Conservation (phyloP, 2,329 filamentous ascomycete species). For the Fusarium lateritium region DNA sequence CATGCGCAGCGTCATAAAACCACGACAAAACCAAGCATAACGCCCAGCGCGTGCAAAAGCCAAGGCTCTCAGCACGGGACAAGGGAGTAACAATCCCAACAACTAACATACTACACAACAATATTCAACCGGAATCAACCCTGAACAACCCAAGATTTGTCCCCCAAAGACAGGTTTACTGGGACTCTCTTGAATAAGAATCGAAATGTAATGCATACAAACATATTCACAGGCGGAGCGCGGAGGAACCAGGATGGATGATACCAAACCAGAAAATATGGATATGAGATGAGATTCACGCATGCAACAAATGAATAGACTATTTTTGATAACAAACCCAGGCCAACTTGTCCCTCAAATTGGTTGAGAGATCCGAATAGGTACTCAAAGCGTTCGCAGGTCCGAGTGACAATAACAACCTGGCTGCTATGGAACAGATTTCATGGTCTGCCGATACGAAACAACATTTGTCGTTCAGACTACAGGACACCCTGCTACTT, state of each 20-base stretch:
- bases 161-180: background rate
- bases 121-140: background rate
- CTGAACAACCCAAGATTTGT: slow-evolving; percentile 3
- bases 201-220: slow-evolving; percentile 17
- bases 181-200: slow-evolving; percentile 23
- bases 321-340: slow-evolving; percentile 12
- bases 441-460: too few relatives aligned
- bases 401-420: background rate
- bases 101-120: slow-evolving; percentile 2
- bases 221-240: slow-evolving; percentile 3
- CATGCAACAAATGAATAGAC: slow-evolving; percentile 41
- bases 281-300: slow-evolving; percentile 33
- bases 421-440: background rate
- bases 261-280: slow-evolving; percentile 45
- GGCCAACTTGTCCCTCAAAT: background rate
- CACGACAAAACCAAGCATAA: slow-evolving; percentile 6
- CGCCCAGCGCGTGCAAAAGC: background rate
- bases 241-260: slow-evolving; percentile 30
- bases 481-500: too few relatives aligned
- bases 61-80: background rate
- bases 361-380: background rate
- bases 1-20: background rate
- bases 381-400: background rate
- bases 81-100: background rate
- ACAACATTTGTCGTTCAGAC: too few relatives aligned